A percentile compares a stretch with the other conserved stretches of the same genome.
Evolutionary conservation across 208 protist species (phyloP).

Genomic region (Leishmania lainsoni): DNA sequence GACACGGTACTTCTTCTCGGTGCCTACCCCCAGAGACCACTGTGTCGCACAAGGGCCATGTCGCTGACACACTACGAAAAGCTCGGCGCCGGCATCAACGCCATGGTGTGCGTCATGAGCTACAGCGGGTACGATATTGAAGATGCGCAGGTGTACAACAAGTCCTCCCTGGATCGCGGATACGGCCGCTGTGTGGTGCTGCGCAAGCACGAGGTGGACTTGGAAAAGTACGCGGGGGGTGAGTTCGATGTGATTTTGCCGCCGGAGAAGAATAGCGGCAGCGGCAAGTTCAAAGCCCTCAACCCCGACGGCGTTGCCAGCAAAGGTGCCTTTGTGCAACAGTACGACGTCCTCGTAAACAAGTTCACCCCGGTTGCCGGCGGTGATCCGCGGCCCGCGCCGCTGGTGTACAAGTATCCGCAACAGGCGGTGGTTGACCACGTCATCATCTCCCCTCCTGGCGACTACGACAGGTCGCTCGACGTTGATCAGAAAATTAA

Average conservation of each 20-base stretch:
- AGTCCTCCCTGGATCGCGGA: slow-evolving; percentile 96
- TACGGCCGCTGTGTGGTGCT: slow-evolving; percentile 96
- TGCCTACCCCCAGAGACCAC: slow-evolving; percentile 98
- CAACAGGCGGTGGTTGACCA: slow-evolving; percentile 94
- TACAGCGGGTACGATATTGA: slow-evolving; percentile 99
- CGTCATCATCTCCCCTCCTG: slow-evolving; percentile 91
- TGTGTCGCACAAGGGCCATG: slow-evolving; percentile 97
- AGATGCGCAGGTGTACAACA: slow-evolving; percentile 99
- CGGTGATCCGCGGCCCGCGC: slow-evolving; percentile 60
- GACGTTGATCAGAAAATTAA: slow-evolving; percentile 96
- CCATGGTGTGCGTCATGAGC: slow-evolving; percentile 99
- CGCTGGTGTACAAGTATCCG: slow-evolving; percentile 93
- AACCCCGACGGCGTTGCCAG: slow-evolving; percentile 96
- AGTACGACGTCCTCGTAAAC: slow-evolving; percentile 95
- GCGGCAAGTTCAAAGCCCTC: slow-evolving; percentile 69
- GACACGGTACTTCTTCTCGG: slow-evolving; percentile 99
- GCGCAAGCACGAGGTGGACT: slow-evolving; percentile 88
- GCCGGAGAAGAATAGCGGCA: slow-evolving; percentile 55
- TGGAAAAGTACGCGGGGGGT: slow-evolving; percentile 65
- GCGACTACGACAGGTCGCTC: slow-evolving; percentile 76
- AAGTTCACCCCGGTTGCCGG: slow-evolving; percentile 86
- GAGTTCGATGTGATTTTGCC: slow-evolving; percentile 80
- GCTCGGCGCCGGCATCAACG: slow-evolving; percentile 99
- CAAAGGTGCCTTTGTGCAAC: slow-evolving; percentile 85
- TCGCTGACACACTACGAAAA: slow-evolving; percentile 95